Percentiles rank a stretch among this genome's conserved stretches.
Evolutionary conservation across 2,329 filamentous ascomycete genomes (phyloP).

Genomic region (Endocalyx cinctus): DNA sequence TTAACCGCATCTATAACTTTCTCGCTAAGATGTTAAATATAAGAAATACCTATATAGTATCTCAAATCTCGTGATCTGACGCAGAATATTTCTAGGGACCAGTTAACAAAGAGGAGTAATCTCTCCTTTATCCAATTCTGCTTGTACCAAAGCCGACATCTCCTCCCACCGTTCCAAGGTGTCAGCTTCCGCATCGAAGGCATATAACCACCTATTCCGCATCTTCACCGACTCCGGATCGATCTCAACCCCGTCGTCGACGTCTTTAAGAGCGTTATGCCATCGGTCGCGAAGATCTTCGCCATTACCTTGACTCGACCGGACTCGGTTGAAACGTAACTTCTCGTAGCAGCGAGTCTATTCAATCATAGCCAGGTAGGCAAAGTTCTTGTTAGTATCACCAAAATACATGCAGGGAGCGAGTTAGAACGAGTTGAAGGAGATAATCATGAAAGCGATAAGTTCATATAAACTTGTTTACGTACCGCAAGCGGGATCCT

Average conservation of each 20-base stretch:
- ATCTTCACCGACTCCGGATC: constrained; percentile 43
- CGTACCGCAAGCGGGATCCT: constrained; percentile 34
- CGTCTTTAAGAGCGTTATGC: constrained; percentile 37
- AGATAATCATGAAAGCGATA: no score
- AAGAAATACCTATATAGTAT: no score
- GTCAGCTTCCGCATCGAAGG: constrained; percentile 38
- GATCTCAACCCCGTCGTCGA: constrained; percentile 36
- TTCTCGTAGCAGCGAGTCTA: constrained; percentile 40
- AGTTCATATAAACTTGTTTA: no score
- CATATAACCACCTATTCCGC: constrained; percentile 42
- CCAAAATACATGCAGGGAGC: neutral
- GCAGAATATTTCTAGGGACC: no score
- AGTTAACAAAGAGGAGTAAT: constrained; percentile 35
- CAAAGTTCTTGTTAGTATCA: neutral
- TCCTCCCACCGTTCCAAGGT: constrained; percentile 36
- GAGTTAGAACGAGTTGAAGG: no score
- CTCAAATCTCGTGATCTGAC: no score
- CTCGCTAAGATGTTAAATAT: no score
- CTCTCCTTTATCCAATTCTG: constrained; percentile 30
- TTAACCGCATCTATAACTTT: no score
- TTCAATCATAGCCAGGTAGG: neutral
- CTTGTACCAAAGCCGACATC: constrained; percentile 30
- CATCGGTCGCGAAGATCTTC: constrained; percentile 39
- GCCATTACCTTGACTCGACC: constrained; percentile 38
- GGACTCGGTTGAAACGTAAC: constrained; percentile 34